Base-by-base conservation (phyloP, 2,329 filamentous ascomycete species). In the Drechslerella stenobrocha region DNA sequence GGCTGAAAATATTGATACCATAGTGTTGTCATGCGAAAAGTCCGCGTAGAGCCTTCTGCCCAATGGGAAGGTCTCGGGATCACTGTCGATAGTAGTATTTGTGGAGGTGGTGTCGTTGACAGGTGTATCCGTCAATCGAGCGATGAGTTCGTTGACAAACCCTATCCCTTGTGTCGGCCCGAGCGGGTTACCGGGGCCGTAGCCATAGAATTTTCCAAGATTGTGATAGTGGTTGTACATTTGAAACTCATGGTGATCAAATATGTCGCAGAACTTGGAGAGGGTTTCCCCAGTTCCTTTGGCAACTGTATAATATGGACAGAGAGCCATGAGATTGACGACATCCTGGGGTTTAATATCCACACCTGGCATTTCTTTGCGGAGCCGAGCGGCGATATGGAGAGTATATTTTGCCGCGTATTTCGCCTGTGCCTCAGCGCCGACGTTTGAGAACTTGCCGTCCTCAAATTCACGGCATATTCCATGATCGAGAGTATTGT, bases 21-120 rank as follows among this genome's bases (percentile, higher is more conserved):
- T 90, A 74, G 87, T 85, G 75, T 95, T 96, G 77, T 96, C 91
- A 76, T 96, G 91, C 70, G 86, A 89, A 74, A 96, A 96, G 76
- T 96, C 91, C 0, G 89, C 90, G 74, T 95, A 96, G 1, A 96
- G 77, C 8, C 82, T 73, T 26, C 76, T 75, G 22, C 77, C 80
- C 0, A 95, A 78, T 0, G 91, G 90, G 73, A 96, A 96, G 0
- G 88, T 91, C 4, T 76, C 74, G 0, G 81, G 77, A 61, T 84
- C 80, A 3, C 78, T 78, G 75, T 95, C 88, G 0, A 96, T 81
- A 0, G 90, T 95, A 32, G 78, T 79, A 76, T 96, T 96, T 3
- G 86, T 89, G 56, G 80, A 84, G 0, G 90, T 95, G 61, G 83
- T 77, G 75, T 95, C 90, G 0, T 80, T 72, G 0, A 96, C 89